A percentile compares a stretch with the other conserved stretches of the same genome.
Evolutionary conservation across 495 filamentous ascomycete species (phyloP).

Genomic region (Delitschia confertaspora): DNA sequence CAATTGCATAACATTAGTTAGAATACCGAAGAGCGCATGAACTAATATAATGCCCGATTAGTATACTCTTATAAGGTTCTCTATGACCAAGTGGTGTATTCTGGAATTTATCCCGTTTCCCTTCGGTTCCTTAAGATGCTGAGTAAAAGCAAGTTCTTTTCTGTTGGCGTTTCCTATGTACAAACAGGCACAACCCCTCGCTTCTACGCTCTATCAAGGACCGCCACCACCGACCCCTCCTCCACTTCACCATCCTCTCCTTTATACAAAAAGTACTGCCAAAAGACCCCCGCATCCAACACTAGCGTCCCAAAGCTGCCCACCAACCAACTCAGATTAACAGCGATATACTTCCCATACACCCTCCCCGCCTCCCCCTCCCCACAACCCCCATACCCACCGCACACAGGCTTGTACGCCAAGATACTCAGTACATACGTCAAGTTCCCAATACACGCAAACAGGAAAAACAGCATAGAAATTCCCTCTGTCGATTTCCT

Average conservation of each 20-base stretch:
- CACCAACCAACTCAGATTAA: constrained; percentile 82
- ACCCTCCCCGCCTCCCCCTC: constrained; percentile 47
- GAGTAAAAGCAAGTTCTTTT: too few relatives aligned
- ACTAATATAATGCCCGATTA: too few relatives aligned
- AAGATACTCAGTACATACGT: constrained; percentile 91
- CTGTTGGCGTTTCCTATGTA: too few relatives aligned
- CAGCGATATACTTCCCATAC: constrained; percentile 71
- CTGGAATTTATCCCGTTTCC: too few relatives aligned
- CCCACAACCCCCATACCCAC: constrained; percentile 35
- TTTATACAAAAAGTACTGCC: constrained; percentile 81
- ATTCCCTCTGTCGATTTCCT: constrained; percentile 88
- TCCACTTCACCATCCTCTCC: constrained; percentile 32
- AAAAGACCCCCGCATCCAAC: constrained; percentile 77
- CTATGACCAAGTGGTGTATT: too few relatives aligned
- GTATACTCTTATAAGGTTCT: too few relatives aligned
- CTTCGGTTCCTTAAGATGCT: too few relatives aligned
- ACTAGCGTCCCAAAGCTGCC: constrained; percentile 82
- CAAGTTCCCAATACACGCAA: constrained; percentile 87
- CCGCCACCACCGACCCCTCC: neutral
- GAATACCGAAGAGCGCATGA: too few relatives aligned
- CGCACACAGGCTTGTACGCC: constrained; percentile 64
- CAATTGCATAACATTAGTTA: too few relatives aligned
- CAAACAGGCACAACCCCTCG: too few relatives aligned
- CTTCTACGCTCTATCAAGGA: too few relatives aligned
- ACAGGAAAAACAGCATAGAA: constrained; percentile 88